phyloP scores from a whole-genome alignment of 192 early-diverging fungal genomes.

The Radiomyces spectabilis region DNA sequence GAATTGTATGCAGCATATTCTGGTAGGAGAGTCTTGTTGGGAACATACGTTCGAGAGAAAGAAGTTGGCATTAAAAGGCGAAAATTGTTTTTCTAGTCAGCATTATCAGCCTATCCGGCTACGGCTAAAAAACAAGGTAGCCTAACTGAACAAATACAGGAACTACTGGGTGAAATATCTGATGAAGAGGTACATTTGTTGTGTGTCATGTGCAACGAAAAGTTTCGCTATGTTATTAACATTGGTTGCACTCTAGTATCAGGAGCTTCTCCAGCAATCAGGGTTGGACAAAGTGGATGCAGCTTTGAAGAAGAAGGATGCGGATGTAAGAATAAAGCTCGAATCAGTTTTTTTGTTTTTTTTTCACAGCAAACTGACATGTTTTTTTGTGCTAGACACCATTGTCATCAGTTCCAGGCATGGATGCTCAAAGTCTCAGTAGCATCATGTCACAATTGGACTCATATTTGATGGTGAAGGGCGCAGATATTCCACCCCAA shows the following conservation, averaged over 20 bases:
- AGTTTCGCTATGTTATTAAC: background rate
- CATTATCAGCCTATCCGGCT: constrained; percentile 56
- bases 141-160: constrained; percentile 55
- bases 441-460: constrained; percentile 55
- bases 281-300: constrained; percentile 47
- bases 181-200: constrained; percentile 49
- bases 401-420: constrained; percentile 38
- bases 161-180: constrained; percentile 53
- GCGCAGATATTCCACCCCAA: constrained; percentile 47
- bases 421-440: constrained; percentile 44
- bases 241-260: constrained; percentile 34
- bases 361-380: too few species aligned
- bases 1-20: constrained; percentile 68
- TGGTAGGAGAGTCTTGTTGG: constrained; percentile 51
- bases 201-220: background rate
- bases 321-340: constrained; percentile 28
- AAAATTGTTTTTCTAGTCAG: constrained; percentile 31
- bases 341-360: constrained; percentile 4
- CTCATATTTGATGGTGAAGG: constrained; percentile 52
- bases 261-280: constrained; percentile 53
- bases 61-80: background rate
- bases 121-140: constrained; percentile 46
- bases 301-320: constrained; percentile 45
- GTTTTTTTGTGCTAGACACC: constrained; percentile 40
- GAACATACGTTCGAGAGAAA: too few species aligned